These are phyloP conservation scores for Nepenthes gracilis DNA, from an alignment of 148 eudicot genomes.

Conservation along the genomic window DNA sequence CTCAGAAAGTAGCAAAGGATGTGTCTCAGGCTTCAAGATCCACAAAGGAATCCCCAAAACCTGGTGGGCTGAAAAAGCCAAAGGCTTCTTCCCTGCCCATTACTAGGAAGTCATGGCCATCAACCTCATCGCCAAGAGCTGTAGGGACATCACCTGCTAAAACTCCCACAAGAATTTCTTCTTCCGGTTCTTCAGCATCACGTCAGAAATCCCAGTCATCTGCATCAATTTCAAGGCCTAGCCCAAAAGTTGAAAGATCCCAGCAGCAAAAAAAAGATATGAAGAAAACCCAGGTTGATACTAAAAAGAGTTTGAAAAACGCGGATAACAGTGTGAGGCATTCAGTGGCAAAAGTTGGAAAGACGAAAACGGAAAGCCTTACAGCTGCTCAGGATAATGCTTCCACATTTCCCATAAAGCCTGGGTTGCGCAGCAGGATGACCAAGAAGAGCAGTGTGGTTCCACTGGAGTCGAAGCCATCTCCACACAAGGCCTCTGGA, in stretches of 20 bases:
- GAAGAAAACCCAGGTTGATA: constrained; percentile 33
- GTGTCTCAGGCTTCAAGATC: constrained; percentile 24
- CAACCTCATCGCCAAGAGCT: constrained; percentile 61
- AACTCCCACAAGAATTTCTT: constrained; percentile 30
- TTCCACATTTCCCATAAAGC: constrained; percentile 36
- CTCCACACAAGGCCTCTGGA: constrained; percentile 56
- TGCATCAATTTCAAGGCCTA: constrained; percentile 32
- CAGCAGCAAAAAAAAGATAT: constrained; percentile 33
- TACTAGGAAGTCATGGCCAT: constrained; percentile 83
- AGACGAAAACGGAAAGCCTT: constrained; percentile 36
- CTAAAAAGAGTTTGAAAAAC: constrained; percentile 29
- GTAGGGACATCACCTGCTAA: constrained; percentile 47
- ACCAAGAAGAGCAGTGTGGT: constrained; percentile 92
- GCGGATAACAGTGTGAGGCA: constrained; percentile 38
- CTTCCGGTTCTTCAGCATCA: constrained; percentile 37
- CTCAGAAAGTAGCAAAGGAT: constrained; percentile 34
- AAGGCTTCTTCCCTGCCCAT: constrained; percentile 56
- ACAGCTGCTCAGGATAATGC: constrained; percentile 29
- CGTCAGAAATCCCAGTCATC: constrained; percentile 52
- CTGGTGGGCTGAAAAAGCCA: constrained; percentile 50
- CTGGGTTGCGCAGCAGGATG: constrained; percentile 53
- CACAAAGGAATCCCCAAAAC: constrained; percentile 47
- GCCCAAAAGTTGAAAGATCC: constrained; percentile 47
- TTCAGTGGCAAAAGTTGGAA: constrained; percentile 25
- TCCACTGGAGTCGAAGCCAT: constrained; percentile 80